Percentiles rank a stretch among this genome's conserved stretches.
Conservation (phyloP, 2,329 filamentous ascomycete genomes). For the Xylariaceae sp. region DNA sequence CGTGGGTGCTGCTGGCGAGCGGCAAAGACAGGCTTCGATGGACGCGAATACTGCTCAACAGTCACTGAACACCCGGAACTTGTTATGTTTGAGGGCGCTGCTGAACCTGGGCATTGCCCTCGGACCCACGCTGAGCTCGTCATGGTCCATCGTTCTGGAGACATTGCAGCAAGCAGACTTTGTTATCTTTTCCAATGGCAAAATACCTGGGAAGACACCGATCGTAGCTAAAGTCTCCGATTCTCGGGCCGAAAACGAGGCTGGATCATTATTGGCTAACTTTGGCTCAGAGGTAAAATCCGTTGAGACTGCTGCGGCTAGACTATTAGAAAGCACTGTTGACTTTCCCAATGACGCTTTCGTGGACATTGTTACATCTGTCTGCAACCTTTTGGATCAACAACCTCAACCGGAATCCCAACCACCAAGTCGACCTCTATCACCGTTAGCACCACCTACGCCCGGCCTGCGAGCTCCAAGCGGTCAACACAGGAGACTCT, state of each 20-base stretch:
- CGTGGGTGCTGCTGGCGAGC: slow-evolving; percentile 54
- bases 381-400: slow-evolving; percentile 66
- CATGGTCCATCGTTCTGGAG: slow-evolving; percentile 90
- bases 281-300: slow-evolving; percentile 80
- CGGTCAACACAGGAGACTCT: slow-evolving; percentile 43
- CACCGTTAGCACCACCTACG: slow-evolving; percentile 34
- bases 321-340: slow-evolving; percentile 86
- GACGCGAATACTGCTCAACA: slow-evolving; percentile 47
- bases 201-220: slow-evolving; percentile 51
- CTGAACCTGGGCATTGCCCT: slow-evolving; percentile 95
- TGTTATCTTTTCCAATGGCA: slow-evolving; percentile 67
- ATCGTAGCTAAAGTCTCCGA: slow-evolving; percentile 47
- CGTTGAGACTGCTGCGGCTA: slow-evolving; percentile 81
- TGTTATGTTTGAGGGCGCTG: slow-evolving; percentile 84
- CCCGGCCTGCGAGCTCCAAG: slow-evolving; percentile 25
- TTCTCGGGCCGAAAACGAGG: slow-evolving; percentile 49
- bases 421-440: slow-evolving; percentile 35
- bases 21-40: slow-evolving; percentile 56
- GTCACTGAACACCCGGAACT: slow-evolving; percentile 79
- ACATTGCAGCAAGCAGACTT: slow-evolving; percentile 91
- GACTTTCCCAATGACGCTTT: slow-evolving; percentile 88
- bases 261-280: slow-evolving; percentile 55
- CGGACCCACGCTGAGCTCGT: slow-evolving; percentile 77
- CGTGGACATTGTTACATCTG: slow-evolving; percentile 68
- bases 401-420: slow-evolving; percentile 30